A percentile compares a stretch with the other conserved stretches of the same genome.
Evolutionary conservation across 1,284 basidiomycete genomes (phyloP).

Genomic region (Tilletia indica): DNA sequence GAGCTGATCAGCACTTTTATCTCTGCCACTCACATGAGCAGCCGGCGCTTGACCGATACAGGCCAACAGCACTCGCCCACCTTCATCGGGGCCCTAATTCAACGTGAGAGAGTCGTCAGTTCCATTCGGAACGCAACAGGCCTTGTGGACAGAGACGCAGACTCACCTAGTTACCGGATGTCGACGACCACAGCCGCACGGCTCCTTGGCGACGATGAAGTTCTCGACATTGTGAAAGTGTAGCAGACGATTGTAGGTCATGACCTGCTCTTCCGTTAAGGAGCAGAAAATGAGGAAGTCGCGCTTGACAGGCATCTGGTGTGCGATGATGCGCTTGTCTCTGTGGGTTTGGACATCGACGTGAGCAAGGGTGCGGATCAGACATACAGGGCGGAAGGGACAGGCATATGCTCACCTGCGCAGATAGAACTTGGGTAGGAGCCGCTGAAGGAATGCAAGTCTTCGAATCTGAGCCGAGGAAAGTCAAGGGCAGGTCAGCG

Average conservation of each 20-base stretch:
- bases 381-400: background rate
- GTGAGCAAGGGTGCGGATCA: constrained; percentile 17
- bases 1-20: constrained; percentile 57
- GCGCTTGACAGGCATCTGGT: constrained; percentile 76
- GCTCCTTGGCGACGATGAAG: constrained; percentile 68
- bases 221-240: constrained; percentile 66
- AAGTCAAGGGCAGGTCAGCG: background rate
- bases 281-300: constrained; percentile 89
- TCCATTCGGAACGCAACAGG: background rate
- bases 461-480: constrained; percentile 32
- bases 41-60: constrained; percentile 18
- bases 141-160: background rate
- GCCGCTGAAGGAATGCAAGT: constrained; percentile 63
- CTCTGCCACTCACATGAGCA: constrained; percentile 58
- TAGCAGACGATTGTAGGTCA: constrained; percentile 71
- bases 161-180: constrained; percentile 44
- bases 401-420: constrained; percentile 63
- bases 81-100: constrained; percentile 30
- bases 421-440: constrained; percentile 74
- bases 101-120: background rate
- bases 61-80: constrained; percentile 48
- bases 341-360: constrained; percentile 39
- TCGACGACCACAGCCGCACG: constrained; percentile 68
- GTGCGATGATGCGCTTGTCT: constrained; percentile 76
- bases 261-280: constrained; percentile 67